Percentiles rank a stretch among this genome's conserved stretches.
phyloP scores from a whole-genome alignment of 2,329 filamentous ascomycete species.

The Arthrobotrys sphaeroides region DNA sequence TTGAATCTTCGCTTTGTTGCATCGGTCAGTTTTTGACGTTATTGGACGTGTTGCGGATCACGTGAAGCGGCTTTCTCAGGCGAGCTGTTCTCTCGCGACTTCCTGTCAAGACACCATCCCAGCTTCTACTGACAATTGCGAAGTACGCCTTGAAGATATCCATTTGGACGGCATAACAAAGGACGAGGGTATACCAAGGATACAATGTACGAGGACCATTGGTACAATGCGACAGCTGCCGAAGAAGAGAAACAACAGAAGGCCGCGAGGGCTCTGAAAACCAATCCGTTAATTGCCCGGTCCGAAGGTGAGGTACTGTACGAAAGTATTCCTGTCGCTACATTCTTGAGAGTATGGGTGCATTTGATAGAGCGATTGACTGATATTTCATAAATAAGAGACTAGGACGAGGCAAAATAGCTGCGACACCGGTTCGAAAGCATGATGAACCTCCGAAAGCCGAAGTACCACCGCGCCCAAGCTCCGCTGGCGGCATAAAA shows the following conservation, averaged over 20 bases:
- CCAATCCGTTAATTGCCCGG: conserved; percentile 21
- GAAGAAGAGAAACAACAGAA: conserved; percentile 35
- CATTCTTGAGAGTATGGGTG: neutral
- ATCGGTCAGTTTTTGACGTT: conserved; percentile 29
- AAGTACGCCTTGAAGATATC: neutral
- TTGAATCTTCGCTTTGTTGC: conserved; percentile 16
- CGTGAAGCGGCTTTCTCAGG: conserved; percentile 10
- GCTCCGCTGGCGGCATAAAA: conserved; percentile 55
- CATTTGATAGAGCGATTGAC: neutral
- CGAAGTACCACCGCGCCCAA: conserved; percentile 55
- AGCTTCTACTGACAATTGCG: neutral
- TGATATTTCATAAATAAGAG: conserved; percentile 15
- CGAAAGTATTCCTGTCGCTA: conserved; percentile 23
- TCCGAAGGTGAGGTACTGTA: conserved; percentile 52
- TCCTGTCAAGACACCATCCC: neutral
- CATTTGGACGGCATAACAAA: neutral
- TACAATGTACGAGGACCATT: conserved; percentile 58
- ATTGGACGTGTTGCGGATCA: conserved; percentile 21
- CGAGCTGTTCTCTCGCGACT: conserved; percentile 31
- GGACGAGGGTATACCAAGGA: neutral
- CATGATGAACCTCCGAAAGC: conserved; percentile 55
- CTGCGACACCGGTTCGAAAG: conserved; percentile 20
- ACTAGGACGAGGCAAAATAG: neutral
- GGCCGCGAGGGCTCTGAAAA: conserved; percentile 10
- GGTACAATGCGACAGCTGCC: conserved; percentile 53